Percentiles rank a stretch among this genome's conserved stretches.
Conservation (phyloP, 2,329 filamentous ascomycete genomes). For the Nemania bipapillata region DNA sequence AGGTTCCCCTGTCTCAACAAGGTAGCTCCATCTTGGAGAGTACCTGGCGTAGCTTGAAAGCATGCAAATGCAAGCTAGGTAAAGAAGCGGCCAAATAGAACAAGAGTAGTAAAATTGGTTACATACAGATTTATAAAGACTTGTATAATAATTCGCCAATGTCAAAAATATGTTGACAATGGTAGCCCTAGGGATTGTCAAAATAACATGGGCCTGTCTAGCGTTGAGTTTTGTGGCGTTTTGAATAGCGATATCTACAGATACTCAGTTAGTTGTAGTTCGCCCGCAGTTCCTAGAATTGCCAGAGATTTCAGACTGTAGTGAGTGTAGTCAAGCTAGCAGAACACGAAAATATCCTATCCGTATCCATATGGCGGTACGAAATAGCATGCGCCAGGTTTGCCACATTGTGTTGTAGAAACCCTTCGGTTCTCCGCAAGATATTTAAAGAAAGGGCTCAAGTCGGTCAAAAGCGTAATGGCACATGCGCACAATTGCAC, state of each 20-base stretch:
- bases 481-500: slow-evolving; percentile 22
- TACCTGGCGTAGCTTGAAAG: slow-evolving; percentile 1
- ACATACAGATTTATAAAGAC: slow-evolving; percentile 19
- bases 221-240: not conserved
- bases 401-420: slow-evolving; percentile 28
- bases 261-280: slow-evolving; percentile 21
- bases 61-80: not conserved
- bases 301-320: not conserved
- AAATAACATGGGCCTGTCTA: not conserved
- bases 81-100: slow-evolving; percentile 4
- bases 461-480: slow-evolving; percentile 19
- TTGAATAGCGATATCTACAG: slow-evolving; percentile 17
- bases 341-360: not conserved
- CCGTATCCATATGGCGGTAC: not conserved
- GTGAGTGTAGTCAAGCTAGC: too few relatives aligned
- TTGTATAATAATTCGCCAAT: not conserved
- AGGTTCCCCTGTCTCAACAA: slow-evolving; percentile 40
- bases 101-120: not conserved
- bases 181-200: not conserved
- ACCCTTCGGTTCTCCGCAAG: slow-evolving; percentile 30
- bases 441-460: not conserved
- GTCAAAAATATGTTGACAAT: not conserved
- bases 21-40: slow-evolving; percentile 31
- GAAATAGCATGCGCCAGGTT: slow-evolving; percentile 15
- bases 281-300: not conserved